These are phyloP conservation scores for Lagenidium giganteum DNA, from an alignment of 352 stramenopile species.

Conservation along the genomic window DNA sequence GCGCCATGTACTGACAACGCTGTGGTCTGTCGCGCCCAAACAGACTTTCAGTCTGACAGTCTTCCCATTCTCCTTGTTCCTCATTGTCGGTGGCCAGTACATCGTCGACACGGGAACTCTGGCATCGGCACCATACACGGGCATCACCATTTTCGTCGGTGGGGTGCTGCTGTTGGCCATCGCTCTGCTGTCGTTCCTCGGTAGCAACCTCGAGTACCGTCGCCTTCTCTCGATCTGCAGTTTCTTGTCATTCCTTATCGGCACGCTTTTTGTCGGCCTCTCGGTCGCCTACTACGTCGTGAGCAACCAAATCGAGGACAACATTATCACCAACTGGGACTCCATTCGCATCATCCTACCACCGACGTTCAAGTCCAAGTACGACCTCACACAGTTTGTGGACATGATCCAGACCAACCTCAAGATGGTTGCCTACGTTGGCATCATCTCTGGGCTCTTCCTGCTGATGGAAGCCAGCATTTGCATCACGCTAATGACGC, in stretches of 20 bases:
- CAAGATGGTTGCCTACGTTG: slow-evolving; percentile 47
- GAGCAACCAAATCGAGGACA: slow-evolving; percentile 37
- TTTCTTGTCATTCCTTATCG: slow-evolving; percentile 49
- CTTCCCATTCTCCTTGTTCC: slow-evolving; percentile 59
- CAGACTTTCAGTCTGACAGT: slow-evolving; percentile 65
- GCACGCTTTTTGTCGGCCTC: slow-evolving; percentile 36
- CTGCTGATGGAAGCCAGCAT: slow-evolving; percentile 40
- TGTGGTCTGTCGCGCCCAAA: too few species aligned
- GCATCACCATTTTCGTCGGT: slow-evolving; percentile 57
- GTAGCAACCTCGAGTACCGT: slow-evolving; percentile 72
- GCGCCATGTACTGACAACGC: too few species aligned
- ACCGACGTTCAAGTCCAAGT: slow-evolving; percentile 57
- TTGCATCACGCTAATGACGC: slow-evolving; percentile 50
- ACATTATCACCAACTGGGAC: slow-evolving; percentile 53
- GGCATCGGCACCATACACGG: slow-evolving; percentile 59
- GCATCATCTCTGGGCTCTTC: slow-evolving; percentile 51
- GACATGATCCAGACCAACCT: slow-evolving; percentile 50
- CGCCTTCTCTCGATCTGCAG: slow-evolving; percentile 66
- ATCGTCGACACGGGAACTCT: slow-evolving; percentile 64
- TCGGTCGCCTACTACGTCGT: slow-evolving; percentile 56
- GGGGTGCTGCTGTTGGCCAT: slow-evolving; percentile 50
- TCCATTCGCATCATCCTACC: slow-evolving; percentile 55
- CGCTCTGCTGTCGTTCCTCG: slow-evolving; percentile 60
- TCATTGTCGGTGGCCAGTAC: slow-evolving; percentile 68
- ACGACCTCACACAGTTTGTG: slow-evolving; percentile 64